Conservation (phyloP, 2,329 filamentous ascomycete genomes). For the Hansfordia pulvinata region DNA sequence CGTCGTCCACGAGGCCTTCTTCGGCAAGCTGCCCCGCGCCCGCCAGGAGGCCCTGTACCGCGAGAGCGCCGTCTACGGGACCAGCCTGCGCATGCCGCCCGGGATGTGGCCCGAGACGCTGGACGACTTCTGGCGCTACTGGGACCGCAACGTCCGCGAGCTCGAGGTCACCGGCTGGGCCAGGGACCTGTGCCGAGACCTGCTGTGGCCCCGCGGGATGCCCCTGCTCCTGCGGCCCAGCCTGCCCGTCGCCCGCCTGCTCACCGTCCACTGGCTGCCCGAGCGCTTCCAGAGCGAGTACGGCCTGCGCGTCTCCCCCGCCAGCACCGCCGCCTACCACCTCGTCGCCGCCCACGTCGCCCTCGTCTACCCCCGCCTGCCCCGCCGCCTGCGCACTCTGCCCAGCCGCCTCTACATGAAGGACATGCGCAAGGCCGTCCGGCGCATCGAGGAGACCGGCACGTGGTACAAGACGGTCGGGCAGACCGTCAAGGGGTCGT, state of each 20-base stretch:
- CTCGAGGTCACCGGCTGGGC: constrained; percentile 18
- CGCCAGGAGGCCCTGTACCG: constrained; percentile 5
- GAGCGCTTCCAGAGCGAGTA: constrained; percentile 13
- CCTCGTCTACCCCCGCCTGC: constrained; percentile 11
- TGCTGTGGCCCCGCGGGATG: constrained; percentile 13
- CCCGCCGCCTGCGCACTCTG: constrained; percentile 11
- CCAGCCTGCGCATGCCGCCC: constrained; percentile 9
- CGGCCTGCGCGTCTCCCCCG: constrained; percentile 10
- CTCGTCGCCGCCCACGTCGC: constrained; percentile 8
- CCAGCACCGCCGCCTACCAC: constrained; percentile 8
- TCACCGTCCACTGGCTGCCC: constrained; percentile 16
- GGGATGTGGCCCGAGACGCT: constrained; percentile 21
- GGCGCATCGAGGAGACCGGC: constrained; percentile 6
- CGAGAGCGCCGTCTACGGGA: constrained; percentile 1
- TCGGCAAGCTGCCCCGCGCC: constrained; percentile 5
- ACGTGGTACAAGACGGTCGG: constrained; percentile 8
- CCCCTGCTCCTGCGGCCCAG: constrained; percentile 12
- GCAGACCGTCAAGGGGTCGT: no score
- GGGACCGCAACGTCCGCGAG: constrained; percentile 19
- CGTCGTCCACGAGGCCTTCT: constrained; percentile 13
- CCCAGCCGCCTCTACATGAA: constrained; percentile 15
- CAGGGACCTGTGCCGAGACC: constrained; percentile 12
- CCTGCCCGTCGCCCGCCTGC: constrained; percentile 14
- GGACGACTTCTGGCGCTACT: constrained; percentile 21
- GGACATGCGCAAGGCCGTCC: constrained; percentile 14